Percentiles rank a stretch among this genome's conserved stretches.
These are phyloP conservation scores for Apiospora kogelbergensis DNA, from an alignment of 2,329 filamentous ascomycete species.

Conservation along the genomic window DNA sequence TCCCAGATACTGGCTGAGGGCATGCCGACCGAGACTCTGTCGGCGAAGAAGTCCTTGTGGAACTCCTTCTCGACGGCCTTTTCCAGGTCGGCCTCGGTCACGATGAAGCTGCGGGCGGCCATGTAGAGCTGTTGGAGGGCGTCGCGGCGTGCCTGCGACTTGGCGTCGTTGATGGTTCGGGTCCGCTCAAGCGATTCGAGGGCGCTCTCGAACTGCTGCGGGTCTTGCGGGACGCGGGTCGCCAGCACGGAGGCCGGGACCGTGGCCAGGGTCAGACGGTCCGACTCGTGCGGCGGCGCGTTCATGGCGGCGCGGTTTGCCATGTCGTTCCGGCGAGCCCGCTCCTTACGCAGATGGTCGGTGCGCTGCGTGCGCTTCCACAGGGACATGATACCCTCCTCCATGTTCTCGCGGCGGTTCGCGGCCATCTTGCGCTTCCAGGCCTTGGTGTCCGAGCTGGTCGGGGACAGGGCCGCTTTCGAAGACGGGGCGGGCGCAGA, in stretches of 20 bases:
- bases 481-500: slow-evolving; percentile 56
- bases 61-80: slow-evolving; percentile 76
- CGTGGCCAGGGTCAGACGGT: slow-evolving; percentile 70
- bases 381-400: slow-evolving; percentile 68
- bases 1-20: slow-evolving; percentile 53
- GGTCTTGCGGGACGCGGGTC: slow-evolving; percentile 59
- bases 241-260: slow-evolving; percentile 54
- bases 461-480: slow-evolving; percentile 34
- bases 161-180: slow-evolving; percentile 44
- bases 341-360: slow-evolving; percentile 34
- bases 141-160: slow-evolving; percentile 63
- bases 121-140: slow-evolving; percentile 86
- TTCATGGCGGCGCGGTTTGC: slow-evolving; percentile 49
- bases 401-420: slow-evolving; percentile 68
- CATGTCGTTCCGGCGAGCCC: slow-evolving; percentile 48
- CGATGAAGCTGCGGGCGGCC: slow-evolving; percentile 84
- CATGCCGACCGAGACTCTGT: slow-evolving; percentile 29
- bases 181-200: slow-evolving; percentile 41
- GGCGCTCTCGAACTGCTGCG: slow-evolving; percentile 58
- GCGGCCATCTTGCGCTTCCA: slow-evolving; percentile 77
- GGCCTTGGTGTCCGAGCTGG: slow-evolving; percentile 39
- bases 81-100: slow-evolving; percentile 74
- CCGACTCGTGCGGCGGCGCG: slow-evolving; percentile 72
- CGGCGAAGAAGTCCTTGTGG: slow-evolving; percentile 57
- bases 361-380: slow-evolving; percentile 60